Evolutionary conservation across 2,329 filamentous ascomycete species (phyloP), one percentile per base, ranked within the genome.

Genomic region (Lachnellula arida): DNA sequence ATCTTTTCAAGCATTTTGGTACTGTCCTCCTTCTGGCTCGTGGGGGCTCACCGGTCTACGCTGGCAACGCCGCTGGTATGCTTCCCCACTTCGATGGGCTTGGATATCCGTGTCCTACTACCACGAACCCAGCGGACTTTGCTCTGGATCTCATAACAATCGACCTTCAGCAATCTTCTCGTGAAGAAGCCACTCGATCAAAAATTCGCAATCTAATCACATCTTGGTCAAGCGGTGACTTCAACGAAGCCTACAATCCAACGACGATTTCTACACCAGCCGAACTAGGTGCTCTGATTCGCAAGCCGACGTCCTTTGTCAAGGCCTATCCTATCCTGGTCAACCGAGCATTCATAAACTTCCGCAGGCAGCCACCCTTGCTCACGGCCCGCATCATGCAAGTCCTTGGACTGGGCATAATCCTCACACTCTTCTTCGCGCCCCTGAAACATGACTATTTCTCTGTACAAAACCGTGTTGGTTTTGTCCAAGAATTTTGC

Each of bases 121-220:
- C 87, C 56, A 88, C 86, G 0, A 92, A 91, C 60, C 88, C 88
- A 0, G 87, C 88, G 0, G 88, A 92, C 67, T 91, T 89, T 68
- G 87, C 86, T 0, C 76, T 91, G 7, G 88, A 92, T 63, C 76
- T 91, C 49, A 88, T 92, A 51, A 91, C 87, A 0, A 81, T 91
- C 23, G 86, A 91, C 63, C 74, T 91, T 0, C 88, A 90, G 58
- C 79, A 86, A 42, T 82, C 80, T 34, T 72, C 77, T 1, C 76
- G 80, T 19, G 88, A 91, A 67, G 76, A 76, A 1, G 77, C 81
- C 44, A 89, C 81, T 51, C 78, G 86, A 11, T 76, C 78, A 34
- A 82, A 82, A 51, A 87, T 91, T 0, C 76, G 77, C 42, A 74
- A 70, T 4, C 73, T 91, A 2, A 83, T 90, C 28, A 73, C 79